Conservation (phyloP, 139 green algal species). For the Volvox reticuliferus region DNA sequence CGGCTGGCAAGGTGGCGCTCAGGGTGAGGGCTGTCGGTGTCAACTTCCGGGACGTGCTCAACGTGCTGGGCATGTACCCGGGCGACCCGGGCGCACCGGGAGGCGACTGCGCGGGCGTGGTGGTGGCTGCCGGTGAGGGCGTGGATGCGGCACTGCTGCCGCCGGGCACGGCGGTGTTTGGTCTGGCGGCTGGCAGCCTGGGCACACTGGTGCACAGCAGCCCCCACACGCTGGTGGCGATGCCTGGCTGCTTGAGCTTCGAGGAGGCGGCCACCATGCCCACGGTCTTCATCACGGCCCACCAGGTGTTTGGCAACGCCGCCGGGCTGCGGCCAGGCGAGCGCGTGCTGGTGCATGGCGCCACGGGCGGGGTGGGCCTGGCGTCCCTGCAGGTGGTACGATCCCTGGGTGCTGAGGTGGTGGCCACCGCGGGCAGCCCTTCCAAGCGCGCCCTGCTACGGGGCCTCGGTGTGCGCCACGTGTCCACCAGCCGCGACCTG, state of each 20-base stretch:
- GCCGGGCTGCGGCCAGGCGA: slow-evolving; percentile 50
- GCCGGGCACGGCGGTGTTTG: slow-evolving; percentile 84
- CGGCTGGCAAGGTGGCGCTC: slow-evolving; percentile 56
- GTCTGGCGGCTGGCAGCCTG: slow-evolving; percentile 82
- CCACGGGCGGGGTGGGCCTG: slow-evolving; percentile 85
- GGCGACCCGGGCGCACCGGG: slow-evolving; percentile 85
- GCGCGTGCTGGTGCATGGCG: slow-evolving; percentile 80
- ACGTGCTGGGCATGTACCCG: slow-evolving; percentile 89
- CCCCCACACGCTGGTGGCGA: slow-evolving; percentile 67
- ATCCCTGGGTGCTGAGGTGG: slow-evolving; percentile 49
- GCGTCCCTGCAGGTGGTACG: slow-evolving; percentile 77
- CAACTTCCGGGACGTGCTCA: slow-evolving; percentile 88
- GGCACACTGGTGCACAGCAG: slow-evolving; percentile 71
- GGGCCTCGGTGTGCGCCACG: slow-evolving; percentile 60
- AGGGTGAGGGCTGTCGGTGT: slow-evolving; percentile 81
- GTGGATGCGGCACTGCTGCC: not conserved
- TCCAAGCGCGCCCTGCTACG: slow-evolving; percentile 83
- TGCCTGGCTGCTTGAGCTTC: slow-evolving; percentile 77
- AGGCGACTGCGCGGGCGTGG: slow-evolving; percentile 84
- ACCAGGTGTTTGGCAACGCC: slow-evolving; percentile 70
- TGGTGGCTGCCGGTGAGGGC: slow-evolving; percentile 57
- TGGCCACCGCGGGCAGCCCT: slow-evolving; percentile 79
- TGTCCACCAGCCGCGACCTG: slow-evolving; percentile 76
- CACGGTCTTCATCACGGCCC: slow-evolving; percentile 87
- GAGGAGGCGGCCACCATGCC: slow-evolving; percentile 81